Evolutionary conservation across 208 protist genomes (phyloP), one percentile per base, ranked within the genome.

Genomic region (Zelonia costaricensis): DNA sequence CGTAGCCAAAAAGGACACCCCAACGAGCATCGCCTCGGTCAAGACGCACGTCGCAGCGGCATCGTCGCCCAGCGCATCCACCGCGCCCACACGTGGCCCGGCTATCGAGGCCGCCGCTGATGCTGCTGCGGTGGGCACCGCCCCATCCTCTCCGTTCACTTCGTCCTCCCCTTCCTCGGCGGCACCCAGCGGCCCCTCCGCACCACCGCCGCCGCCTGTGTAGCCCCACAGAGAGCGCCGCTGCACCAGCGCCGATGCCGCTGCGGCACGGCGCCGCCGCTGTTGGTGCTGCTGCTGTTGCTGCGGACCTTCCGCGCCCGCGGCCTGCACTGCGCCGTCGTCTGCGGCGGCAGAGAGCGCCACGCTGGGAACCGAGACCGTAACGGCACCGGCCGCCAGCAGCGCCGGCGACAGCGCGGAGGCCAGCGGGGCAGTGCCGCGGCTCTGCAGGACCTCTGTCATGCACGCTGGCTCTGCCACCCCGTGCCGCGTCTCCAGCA

Each of bases 1-100:
- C 12, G 57, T 59, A 16, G 57, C 65, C n/a, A 72, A n/a, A 22
- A 54, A 64, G 13, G 65, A 58, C 27, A 46, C 58, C 6, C 35
- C 49, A 10, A 72, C 65, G 18, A 72, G 18, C 42, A 72, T 4
- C 7, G 65, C 65, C 43, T 72, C 65, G 9, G 58, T 60, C 16
- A 65, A 16, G 6, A 18, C 16, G 39, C 65, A 72, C 42, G 51
- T 61, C n/a, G 56, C 40, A 12, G 57, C 22, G 3, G 35, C 43
- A 0, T 57, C 31, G 10, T 30, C 48, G 18, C 8, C 27, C 16
- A 28, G 27, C 42, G 7, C 28, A 5, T 51, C 28, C 1, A 22
- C 5, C 40, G 22, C 15, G 40, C 40, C 16, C 12, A 45, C 16
- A 45, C 40, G n/a, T n/a, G n/a, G n/a, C n/a, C n/a, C n/a, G n/a